Base-by-base conservation (phyloP, 169 alveolate genomes). In the Eimeria necatrix region DNA sequence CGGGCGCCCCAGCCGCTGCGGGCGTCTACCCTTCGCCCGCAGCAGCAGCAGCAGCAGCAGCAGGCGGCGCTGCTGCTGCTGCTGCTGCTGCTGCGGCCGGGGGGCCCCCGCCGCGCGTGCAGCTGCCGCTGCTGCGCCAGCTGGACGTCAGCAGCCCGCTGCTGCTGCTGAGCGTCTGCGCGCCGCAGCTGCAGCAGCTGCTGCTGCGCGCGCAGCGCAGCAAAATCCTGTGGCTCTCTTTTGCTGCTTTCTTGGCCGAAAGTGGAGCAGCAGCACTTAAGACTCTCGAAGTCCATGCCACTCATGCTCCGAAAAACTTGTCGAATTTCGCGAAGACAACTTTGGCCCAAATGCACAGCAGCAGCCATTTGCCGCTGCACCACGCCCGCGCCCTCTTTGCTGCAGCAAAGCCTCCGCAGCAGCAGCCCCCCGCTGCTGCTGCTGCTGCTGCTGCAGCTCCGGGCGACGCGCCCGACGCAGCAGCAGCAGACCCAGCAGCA, bases 191-290 rank as follows among this genome's bases (percentile, higher is more conserved):
- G 68, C 68, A 56, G 68, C 68, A 18, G 22, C 68, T 56, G 22
- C 68, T 56, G 68, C 68, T 56, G 68, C 68, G 68, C 22, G 68
- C 68, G 12, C 68, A 56, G 68, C 68, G 68, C 68, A 56, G 68
- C 68, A 56, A 56, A 18, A 56, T 56, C 20, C 20, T 56, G 68
- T 56, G 68, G 68, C 68, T 56, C 68, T 10, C 68, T 0, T 10
- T 56, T 10, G 68, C 68, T 56, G 68, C 68, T 18, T 56, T 56
- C 68, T 56, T 56, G 22, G 68, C 68, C 22, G 68, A 56, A 18
- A 56, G 68, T 18, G 20, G 20, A 18, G 68, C 68, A 56, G 22
- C 12, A 18, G 68, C 68, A 10, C 68, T 56, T 18, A 18, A 56
- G 20, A 18, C 20, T 10, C 68, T 56, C 22, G 68, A 56, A 18